phyloP scores from a whole-genome alignment of 2,329 filamentous ascomycete species.

The Stemphylium beticola region DNA sequence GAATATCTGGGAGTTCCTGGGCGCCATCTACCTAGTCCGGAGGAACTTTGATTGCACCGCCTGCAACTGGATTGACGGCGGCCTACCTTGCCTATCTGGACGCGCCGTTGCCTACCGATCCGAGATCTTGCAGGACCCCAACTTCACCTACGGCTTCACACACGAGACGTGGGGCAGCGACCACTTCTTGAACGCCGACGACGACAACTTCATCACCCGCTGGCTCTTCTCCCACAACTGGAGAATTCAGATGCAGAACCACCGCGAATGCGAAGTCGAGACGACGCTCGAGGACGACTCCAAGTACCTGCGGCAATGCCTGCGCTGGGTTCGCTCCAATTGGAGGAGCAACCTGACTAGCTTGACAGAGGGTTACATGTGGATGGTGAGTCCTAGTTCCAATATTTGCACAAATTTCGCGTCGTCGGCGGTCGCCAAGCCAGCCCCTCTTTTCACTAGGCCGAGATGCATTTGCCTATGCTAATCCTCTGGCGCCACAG shows the following conservation, averaged over 20 bases:
- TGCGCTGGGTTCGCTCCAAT: conserved; percentile 95
- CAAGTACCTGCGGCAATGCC: conserved; percentile 91
- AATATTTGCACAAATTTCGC: conserved; percentile 31
- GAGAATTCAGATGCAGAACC: conserved; percentile 96
- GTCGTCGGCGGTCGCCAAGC: conserved; percentile 36
- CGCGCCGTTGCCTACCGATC: conserved; percentile 91
- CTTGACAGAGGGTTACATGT: conserved; percentile 81
- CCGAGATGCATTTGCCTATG: conserved; percentile 24
- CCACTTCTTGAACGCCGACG: conserved; percentile 92
- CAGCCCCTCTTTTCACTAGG: conserved; percentile 33
- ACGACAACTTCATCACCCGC: conserved; percentile 97
- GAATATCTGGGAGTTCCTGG: conserved; percentile 84
- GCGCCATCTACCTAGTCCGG: conserved; percentile 88
- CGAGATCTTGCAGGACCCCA: conserved; percentile 81
- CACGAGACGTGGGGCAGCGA: conserved; percentile 74
- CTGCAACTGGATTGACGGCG: conserved; percentile 92
- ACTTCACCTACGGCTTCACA: conserved; percentile 87
- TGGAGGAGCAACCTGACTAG: conserved; percentile 97
- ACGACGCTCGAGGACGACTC: conserved; percentile 89
- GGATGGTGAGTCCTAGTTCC: conserved; percentile 69
- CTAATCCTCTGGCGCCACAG: conserved; percentile 49
- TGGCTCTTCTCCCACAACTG: conserved; percentile 92
- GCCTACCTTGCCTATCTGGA: conserved; percentile 95
- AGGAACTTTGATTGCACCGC: conserved; percentile 97
- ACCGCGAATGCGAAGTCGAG: conserved; percentile 80